A percentile compares a stretch with the other conserved stretches of the same genome.
Conservation (phyloP, 176 grass and related monocot species). For the Carex cristatella region DNA sequence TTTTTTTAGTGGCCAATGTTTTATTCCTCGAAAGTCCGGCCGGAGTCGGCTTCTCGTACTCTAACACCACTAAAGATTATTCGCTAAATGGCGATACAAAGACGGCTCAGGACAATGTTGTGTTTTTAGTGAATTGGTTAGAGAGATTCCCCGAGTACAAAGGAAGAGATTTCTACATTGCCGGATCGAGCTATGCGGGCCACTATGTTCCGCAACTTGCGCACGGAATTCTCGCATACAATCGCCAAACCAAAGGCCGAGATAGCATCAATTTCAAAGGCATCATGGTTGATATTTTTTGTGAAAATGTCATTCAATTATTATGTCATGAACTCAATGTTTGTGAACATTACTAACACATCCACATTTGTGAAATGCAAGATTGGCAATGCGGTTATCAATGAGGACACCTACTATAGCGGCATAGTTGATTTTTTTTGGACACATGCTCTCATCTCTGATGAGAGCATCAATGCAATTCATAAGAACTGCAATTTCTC, state of each 20-base stretch:
- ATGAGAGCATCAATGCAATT: slow-evolving; percentile 41
- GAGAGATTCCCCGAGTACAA: slow-evolving; percentile 85
- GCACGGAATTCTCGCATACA: slow-evolving; percentile 46
- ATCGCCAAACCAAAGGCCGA: neutral
- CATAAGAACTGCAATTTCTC: slow-evolving; percentile 63
- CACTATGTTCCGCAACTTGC: slow-evolving; percentile 89
- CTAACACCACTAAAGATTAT: slow-evolving; percentile 84
- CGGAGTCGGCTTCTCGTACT: slow-evolving; percentile 92
- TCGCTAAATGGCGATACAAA: slow-evolving; percentile 38
- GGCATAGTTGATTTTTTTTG: slow-evolving; percentile 83
- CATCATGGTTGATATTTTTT: slow-evolving; percentile 42
- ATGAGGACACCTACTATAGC: slow-evolving; percentile 43
- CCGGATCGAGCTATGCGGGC: slow-evolving; percentile 81
- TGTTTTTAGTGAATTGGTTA: slow-evolving; percentile 62
- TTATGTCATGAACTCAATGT: neutral
- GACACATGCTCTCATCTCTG: slow-evolving; percentile 91
- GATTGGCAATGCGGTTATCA: slow-evolving; percentile 93
- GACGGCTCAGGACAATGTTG: slow-evolving; percentile 54
- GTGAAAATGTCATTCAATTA: neutral
- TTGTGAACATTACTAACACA: neutral
- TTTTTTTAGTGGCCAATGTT: slow-evolving; percentile 56
- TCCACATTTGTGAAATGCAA: neutral
- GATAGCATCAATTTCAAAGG: slow-evolving; percentile 69
- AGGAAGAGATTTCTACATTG: slow-evolving; percentile 61
- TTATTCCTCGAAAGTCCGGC: slow-evolving; percentile 93